Evolutionary conservation across 2,329 filamentous ascomycete species (phyloP).

Genomic region (Epichloe coenophiala): DNA sequence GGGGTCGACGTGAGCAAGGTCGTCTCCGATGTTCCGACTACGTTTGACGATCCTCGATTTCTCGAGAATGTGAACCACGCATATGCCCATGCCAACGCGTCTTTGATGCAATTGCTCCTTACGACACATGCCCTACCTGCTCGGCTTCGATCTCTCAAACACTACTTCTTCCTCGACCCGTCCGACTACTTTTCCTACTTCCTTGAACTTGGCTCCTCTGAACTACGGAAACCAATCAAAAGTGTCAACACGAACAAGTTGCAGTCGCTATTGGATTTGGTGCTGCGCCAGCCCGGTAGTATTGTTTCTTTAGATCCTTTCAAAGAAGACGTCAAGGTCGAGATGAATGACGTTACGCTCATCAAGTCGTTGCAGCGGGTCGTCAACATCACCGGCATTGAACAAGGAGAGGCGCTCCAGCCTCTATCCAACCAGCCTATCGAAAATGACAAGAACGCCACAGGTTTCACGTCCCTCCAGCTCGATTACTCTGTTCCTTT

Average conservation of each 20-base stretch:
- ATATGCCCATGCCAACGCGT: constrained; percentile 91
- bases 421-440: constrained; percentile 52
- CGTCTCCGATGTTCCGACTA: constrained; percentile 75
- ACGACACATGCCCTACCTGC: constrained; percentile 86
- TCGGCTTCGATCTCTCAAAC: constrained; percentile 79
- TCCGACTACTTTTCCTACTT: constrained; percentile 99
- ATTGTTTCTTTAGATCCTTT: constrained; percentile 90
- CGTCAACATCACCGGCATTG: constrained; percentile 90
- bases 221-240: constrained; percentile 80
- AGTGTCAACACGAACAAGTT: constrained; percentile 85
- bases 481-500: constrained; percentile 93
- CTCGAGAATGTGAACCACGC: constrained; percentile 91
- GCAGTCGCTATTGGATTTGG: constrained; percentile 88
- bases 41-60: constrained; percentile 84
- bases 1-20: constrained; percentile 88
- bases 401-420: constrained; percentile 73
- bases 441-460: constrained; percentile 78
- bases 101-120: constrained; percentile 76
- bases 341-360: constrained; percentile 89
- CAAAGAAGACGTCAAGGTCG: constrained; percentile 95
- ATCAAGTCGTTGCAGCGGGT: constrained; percentile 92
- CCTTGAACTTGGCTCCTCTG: constrained; percentile 77
- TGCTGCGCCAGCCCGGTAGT: constrained; percentile 89
- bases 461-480: constrained; percentile 82
- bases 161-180: constrained; percentile 97